phyloP scores from a whole-genome alignment of 2,329 filamentous ascomycete species.

The Fusarium anguioides region DNA sequence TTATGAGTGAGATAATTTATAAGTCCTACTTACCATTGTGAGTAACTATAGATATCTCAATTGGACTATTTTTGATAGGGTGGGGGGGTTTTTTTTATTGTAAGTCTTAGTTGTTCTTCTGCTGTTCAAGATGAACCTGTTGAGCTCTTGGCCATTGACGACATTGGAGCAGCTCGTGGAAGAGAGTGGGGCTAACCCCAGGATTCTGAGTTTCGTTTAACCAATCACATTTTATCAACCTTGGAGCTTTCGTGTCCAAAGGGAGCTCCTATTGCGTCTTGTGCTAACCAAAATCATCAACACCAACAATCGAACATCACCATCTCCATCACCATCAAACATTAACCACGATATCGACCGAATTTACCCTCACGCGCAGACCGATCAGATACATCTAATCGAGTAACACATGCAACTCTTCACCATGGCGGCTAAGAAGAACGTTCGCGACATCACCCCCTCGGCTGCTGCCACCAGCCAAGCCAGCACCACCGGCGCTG shows the following conservation, averaged over 20 bases:
- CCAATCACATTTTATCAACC: conserved; percentile 49
- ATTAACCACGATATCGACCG: conserved; percentile 1
- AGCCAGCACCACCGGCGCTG: conserved; percentile 45
- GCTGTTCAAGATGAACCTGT: neutral
- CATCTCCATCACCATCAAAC: conserved; percentile 18
- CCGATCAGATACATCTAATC: conserved; percentile 3
- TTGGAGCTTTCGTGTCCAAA: conserved; percentile 55
- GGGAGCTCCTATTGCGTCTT: conserved; percentile 31
- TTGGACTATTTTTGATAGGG: too few relatives aligned
- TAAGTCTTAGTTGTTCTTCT: conserved; percentile 6
- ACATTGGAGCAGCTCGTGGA: conserved; percentile 13
- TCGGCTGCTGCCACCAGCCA: conserved; percentile 50
- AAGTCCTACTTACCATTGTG: conserved; percentile 20
- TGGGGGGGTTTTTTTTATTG: too few relatives aligned
- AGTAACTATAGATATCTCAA: neutral
- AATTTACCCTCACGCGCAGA: conserved; percentile 9
- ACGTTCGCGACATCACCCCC: conserved; percentile 48
- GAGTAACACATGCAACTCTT: neutral
- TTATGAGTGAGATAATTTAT: too few relatives aligned
- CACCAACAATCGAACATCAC: conserved; percentile 17
- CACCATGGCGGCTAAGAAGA: conserved; percentile 65
- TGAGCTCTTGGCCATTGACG: conserved; percentile 33
- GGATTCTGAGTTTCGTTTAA: conserved; percentile 9
- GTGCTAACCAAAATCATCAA: conserved; percentile 24
- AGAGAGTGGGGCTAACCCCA: conserved; percentile 17